phyloP scores from a whole-genome alignment of 345 rosid genomes.

The Populus ilicifolia region DNA sequence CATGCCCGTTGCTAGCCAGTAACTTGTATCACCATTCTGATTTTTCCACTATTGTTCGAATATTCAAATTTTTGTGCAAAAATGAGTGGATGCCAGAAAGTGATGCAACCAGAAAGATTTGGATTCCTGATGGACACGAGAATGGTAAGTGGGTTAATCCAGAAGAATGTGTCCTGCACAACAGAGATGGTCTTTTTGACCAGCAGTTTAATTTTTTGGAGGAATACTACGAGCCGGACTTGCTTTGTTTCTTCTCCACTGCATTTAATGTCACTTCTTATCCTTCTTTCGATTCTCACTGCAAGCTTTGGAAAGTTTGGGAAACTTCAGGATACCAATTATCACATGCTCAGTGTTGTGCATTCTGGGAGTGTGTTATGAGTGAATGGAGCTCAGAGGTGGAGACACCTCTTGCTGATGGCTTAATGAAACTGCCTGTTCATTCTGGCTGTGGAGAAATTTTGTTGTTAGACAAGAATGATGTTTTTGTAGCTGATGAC shows the following conservation, averaged over 20 bases:
- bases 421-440: conserved; percentile 50
- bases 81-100: conserved; percentile 34
- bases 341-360: conserved; percentile 47
- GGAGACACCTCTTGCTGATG: conserved; percentile 30
- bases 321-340: conserved; percentile 33
- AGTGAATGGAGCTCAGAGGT: conserved; percentile 13
- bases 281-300: conserved; percentile 52
- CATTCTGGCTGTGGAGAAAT: conserved; percentile 33
- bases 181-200: conserved; percentile 46
- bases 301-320: conserved; percentile 63
- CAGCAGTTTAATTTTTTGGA: conserved; percentile 42
- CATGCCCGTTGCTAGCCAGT: conserved; percentile 33
- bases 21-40: conserved; percentile 40
- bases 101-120: conserved; percentile 30
- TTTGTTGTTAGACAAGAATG: conserved; percentile 32
- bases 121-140: conserved; percentile 46
- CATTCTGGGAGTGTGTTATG: conserved; percentile 54
- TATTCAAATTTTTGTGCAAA: conserved; percentile 39
- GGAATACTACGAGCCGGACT: conserved; percentile 30
- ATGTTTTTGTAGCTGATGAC: conserved; percentile 69
- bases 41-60: conserved; percentile 36
- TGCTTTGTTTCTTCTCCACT: conserved; percentile 37
- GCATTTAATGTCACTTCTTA: conserved; percentile 35
- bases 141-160: conserved; percentile 48
- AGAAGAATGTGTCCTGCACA: conserved; percentile 47